A percentile compares a stretch with the other conserved stretches of the same genome.
phyloP scores from a whole-genome alignment of 768 basidiomycete genomes.

The Lactifluus volemus region DNA sequence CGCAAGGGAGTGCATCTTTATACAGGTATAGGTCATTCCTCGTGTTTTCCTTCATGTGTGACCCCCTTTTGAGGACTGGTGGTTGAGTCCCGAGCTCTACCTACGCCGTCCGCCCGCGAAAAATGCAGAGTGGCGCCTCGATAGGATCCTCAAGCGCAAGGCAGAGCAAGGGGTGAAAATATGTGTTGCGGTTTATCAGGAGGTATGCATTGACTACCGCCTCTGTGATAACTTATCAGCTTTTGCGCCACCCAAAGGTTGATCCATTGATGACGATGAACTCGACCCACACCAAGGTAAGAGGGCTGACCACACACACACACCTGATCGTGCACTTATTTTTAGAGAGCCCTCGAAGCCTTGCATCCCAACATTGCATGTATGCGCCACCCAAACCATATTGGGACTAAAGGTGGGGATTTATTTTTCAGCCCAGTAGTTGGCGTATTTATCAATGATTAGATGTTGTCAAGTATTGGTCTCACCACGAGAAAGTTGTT shows the following conservation, averaged over 20 bases:
- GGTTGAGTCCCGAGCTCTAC: slow-evolving; percentile 92
- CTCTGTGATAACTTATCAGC: neutral
- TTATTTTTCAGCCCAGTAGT: neutral
- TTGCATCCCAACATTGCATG: slow-evolving; percentile 84
- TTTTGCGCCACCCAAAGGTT: slow-evolving; percentile 39
- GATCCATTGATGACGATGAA: slow-evolving; percentile 87
- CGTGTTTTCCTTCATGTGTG: neutral
- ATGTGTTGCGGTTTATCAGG: slow-evolving; percentile 91
- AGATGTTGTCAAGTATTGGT: slow-evolving; percentile 84
- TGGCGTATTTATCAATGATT: neutral
- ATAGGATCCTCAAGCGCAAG: slow-evolving; percentile 76
- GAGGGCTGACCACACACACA: neutral
- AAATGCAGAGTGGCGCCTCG: slow-evolving; percentile 83
- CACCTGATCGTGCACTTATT: no score
- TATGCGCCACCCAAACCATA: slow-evolving; percentile 88
- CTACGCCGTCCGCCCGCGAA: slow-evolving; percentile 85
- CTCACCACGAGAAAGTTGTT: slow-evolving; percentile 89
- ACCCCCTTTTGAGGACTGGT: slow-evolving; percentile 56
- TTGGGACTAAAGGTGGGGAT: slow-evolving; percentile 57
- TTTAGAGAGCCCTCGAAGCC: slow-evolving; percentile 61
- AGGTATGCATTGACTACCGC: slow-evolving; percentile 34
- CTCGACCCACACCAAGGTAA: slow-evolving; percentile 74
- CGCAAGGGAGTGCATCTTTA: slow-evolving; percentile 80
- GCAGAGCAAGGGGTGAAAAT: slow-evolving; percentile 89
- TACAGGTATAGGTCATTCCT: slow-evolving; percentile 42